A percentile compares a stretch with the other conserved stretches of the same genome.
Conservation (phyloP, 345 rosid species). For the Rhodamnia argentea region DNA sequence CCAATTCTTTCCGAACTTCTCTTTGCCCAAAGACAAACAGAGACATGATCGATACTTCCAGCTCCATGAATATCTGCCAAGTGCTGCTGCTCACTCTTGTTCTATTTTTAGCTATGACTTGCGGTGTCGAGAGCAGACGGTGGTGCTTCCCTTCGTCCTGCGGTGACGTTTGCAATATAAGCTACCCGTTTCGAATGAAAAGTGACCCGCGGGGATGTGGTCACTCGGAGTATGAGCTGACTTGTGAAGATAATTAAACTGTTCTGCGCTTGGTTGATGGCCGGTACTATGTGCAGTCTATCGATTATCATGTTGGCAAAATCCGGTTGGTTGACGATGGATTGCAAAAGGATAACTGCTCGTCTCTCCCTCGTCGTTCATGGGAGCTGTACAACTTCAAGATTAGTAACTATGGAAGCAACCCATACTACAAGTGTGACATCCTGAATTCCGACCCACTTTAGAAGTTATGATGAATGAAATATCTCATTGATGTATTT, state of each 20-base stretch:
- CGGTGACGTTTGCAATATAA: background rate
- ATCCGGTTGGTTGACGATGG: accelerated
- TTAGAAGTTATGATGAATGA: too few species aligned
- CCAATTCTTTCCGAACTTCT: too few species aligned
- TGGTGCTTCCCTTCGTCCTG: accelerated
- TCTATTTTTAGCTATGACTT: background rate
- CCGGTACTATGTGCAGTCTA: background rate
- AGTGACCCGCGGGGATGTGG: accelerated
- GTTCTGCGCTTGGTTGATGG: accelerated
- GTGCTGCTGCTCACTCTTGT: background rate
- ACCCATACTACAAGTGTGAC: too few species aligned
- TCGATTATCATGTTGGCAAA: background rate
- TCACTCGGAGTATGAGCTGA: accelerated
- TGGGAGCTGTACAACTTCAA: too few species aligned
- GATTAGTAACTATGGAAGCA: too few species aligned
- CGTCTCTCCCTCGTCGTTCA: accelerated
- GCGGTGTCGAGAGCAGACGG: accelerated
- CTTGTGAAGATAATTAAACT: background rate
- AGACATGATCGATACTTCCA: accelerated
- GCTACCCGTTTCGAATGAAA: background rate
- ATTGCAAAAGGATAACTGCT: background rate
- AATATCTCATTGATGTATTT: too few species aligned
- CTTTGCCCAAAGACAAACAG: too few species aligned
- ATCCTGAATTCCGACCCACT: too few species aligned
- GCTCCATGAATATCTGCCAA: accelerated